Evolutionary conservation across 441 rosid species (phyloP).

Genomic region (Erodium chrysanthum): DNA sequence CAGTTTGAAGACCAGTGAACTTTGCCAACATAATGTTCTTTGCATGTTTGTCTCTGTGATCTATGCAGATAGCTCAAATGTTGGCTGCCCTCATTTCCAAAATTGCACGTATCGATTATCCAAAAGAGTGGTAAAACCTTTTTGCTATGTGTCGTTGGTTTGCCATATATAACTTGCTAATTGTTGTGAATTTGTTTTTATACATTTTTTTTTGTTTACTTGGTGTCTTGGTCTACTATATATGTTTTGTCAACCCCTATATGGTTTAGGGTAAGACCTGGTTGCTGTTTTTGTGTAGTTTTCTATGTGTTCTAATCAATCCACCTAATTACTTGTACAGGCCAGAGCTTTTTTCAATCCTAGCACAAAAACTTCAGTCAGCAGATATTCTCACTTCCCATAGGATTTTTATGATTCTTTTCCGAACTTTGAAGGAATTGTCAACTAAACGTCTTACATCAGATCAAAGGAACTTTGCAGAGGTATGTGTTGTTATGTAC

Average conservation of each 20-base stretch:
- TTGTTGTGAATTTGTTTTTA: background rate
- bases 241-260: background rate
- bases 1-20: background rate
- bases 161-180: background rate
- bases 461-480: conserved; percentile 73
- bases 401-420: conserved; percentile 83
- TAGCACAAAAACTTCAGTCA: conserved; percentile 78
- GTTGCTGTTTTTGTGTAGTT: background rate
- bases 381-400: conserved; percentile 81
- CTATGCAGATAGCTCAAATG: conserved; percentile 64
- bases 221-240: background rate
- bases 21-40: conserved; percentile 13
- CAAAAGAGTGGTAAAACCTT: conserved; percentile 60
- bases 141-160: background rate
- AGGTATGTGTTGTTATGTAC: conserved; percentile 37
- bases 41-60: conserved; percentile 14
- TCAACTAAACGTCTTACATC: conserved; percentile 90
- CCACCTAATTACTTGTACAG: conserved; percentile 36
- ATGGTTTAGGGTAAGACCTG: conserved; percentile 1
- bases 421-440: conserved; percentile 81
- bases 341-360: conserved; percentile 76
- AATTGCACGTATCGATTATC: conserved; percentile 96
- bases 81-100: conserved; percentile 86
- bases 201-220: background rate
- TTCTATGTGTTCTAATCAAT: conserved; percentile 15